Evolutionary conservation across 176 grass and related monocot genomes (phyloP), one percentile per base, ranked within the genome.

Genomic region (Avena atlantica): DNA sequence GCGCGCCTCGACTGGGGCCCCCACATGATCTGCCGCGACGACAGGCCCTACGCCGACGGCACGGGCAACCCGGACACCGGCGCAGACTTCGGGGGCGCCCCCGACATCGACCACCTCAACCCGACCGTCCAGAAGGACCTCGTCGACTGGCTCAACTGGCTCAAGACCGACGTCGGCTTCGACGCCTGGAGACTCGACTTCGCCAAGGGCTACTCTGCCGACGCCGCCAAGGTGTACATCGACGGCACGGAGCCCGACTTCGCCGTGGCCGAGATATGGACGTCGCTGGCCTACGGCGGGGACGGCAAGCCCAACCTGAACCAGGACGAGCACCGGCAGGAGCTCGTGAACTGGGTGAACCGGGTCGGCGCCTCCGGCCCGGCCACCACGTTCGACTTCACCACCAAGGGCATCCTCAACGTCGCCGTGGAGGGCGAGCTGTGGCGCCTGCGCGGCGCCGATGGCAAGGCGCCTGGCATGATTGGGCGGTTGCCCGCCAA

Each of bases 11-110:
- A 97, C 87, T 97, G 95, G 95, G 89, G 92, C 3, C 87, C 93
- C 6, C 88, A 78, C 87, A 95, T 95, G 95, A 97, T 97, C 78
- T 97, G 93, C 86, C 81, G 82, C 24, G 93, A 91, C 36, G 95
- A 97, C 83, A 17, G 66, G 0, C 34, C 84, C 1, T 94, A 93
- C 92, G 40, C 40, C 40, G 40, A 42, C 40, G 40, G 40, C 40
- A 42, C 40, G 40, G 40, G 40, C 40, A 42, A 42, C 40, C 40
- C 40, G 40, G 40, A 42, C 40, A 42, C 40, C 40, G 40, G 40
- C 40, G 40, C 40, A 6, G 40, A 42, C 40, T 42, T 42, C 40
- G 40, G 40, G 5, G 40, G 40, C 40, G 40, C 40, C 40, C 40
- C 40, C 6, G 40, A 42, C 40, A 42, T 42, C 40, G 40, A 42